A percentile compares a stretch with the other conserved stretches of the same genome.
phyloP scores from a whole-genome alignment of 106 monocot genomes.

The Acorus calamus region DNA sequence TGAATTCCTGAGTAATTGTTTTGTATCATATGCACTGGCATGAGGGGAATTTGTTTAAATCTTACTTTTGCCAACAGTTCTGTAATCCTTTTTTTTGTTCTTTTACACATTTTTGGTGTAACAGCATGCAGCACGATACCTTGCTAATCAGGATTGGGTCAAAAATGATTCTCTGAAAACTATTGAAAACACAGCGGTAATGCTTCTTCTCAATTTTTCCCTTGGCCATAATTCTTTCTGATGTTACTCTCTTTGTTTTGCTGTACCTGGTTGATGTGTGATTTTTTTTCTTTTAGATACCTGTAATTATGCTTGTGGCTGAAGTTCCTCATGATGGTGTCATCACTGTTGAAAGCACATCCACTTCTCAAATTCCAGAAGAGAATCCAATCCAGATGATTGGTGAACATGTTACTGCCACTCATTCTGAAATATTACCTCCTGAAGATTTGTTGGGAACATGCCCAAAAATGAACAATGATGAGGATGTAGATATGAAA shows the following conservation, averaged over 20 bases:
- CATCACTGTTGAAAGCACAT: slow-evolving; percentile 33
- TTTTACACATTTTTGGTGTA: slow-evolving; percentile 9
- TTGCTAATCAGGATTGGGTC: slow-evolving; percentile 98
- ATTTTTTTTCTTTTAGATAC: slow-evolving; percentile 51
- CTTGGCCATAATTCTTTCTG: background rate
- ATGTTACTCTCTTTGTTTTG: too few relatives aligned
- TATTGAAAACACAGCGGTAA: slow-evolving; percentile 95
- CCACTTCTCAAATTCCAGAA: slow-evolving; percentile 22
- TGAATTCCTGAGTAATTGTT: too few relatives aligned
- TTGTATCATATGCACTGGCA: too few relatives aligned
- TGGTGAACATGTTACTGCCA: slow-evolving; percentile 13
- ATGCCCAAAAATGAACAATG: slow-evolving; percentile 12
- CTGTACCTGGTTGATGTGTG: slow-evolving; percentile 6
- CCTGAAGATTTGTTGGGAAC: slow-evolving; percentile 17
- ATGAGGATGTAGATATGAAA: slow-evolving; percentile 26
- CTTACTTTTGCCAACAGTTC: too few relatives aligned
- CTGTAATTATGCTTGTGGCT: slow-evolving; percentile 88
- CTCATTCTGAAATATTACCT: slow-evolving; percentile 11
- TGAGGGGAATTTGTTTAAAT: too few relatives aligned
- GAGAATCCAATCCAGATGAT: slow-evolving; percentile 13
- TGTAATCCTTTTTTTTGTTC: background rate
- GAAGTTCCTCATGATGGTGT: slow-evolving; percentile 71
- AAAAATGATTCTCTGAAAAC: slow-evolving; percentile 96
- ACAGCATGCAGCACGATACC: slow-evolving; percentile 97
- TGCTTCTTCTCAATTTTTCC: background rate